These are phyloP conservation scores for Candida labiduridarum DNA, from an alignment of 1,139 yeast genomes.

Conservation along the genomic window DNA sequence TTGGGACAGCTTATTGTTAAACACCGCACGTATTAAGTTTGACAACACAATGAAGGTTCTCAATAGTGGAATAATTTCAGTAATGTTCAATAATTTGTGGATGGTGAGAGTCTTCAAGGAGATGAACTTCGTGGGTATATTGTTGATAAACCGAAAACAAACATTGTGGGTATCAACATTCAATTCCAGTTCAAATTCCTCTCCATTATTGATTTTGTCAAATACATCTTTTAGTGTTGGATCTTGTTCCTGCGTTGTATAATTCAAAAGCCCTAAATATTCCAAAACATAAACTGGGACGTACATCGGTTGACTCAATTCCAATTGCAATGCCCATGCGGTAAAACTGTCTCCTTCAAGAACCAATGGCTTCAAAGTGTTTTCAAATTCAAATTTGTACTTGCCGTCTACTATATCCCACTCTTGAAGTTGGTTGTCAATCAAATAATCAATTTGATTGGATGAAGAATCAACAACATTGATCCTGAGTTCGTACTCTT, in stretches of 20 bases:
- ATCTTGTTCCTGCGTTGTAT: constrained; percentile 9
- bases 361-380: constrained; percentile 12
- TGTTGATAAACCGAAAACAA: constrained; percentile 13
- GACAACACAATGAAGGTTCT: constrained; percentile 35
- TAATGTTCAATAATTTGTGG: constrained; percentile 26
- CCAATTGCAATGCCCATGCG: constrained; percentile 25
- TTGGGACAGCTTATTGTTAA: constrained; percentile 4
- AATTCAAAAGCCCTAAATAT: constrained; percentile 27
- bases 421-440: constrained; percentile 22
- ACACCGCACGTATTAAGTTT: constrained; percentile 20
- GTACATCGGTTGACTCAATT: constrained; percentile 27
- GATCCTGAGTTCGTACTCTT: constrained; percentile 23
- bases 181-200: constrained; percentile 16
- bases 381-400: constrained; percentile 12
- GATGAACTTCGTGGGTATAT: constrained; percentile 19
- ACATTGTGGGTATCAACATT: constrained; percentile 7
- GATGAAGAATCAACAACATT: constrained; percentile 9
- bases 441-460: constrained; percentile 20
- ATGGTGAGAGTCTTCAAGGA: constrained; percentile 26
- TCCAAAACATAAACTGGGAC: constrained; percentile 34
- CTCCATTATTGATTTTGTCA: constrained; percentile 23
- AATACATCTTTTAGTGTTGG: constrained; percentile 14
- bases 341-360: constrained; percentile 4
- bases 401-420: constrained; percentile 20
- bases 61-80: constrained; percentile 29